Base-by-base conservation (phyloP, 257 asterid genomes). In the Rubia yunnanensis region DNA sequence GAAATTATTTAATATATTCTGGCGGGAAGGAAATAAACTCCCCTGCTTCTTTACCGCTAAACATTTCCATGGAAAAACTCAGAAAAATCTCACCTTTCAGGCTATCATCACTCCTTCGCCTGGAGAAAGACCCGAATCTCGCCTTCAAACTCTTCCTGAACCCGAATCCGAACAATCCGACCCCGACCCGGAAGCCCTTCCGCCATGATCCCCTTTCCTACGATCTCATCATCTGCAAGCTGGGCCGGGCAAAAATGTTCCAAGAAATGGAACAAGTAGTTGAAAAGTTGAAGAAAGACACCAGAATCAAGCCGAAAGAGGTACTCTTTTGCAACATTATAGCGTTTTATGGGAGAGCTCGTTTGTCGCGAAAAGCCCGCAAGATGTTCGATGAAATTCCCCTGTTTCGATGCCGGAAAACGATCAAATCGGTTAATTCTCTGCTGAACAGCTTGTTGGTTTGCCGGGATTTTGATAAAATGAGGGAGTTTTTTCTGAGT, bases 71-170 rank as follows among this genome's bases (percentile, higher is more conserved):
- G 95, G 85, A 77, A 76, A 84, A 75, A 73, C 65, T 80, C 68
- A 75, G 72, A 60, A 75, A 57, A 26, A 59, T 84, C 60, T 90
- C 95, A 3, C 84, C 96, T 13, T 88, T 90, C 81, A 66, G 88
- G 56, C 88, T 90, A 61, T 81, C 88, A 38, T 84, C 91, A 60
- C 88, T 88, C 61, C 85, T 90, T 68, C 96, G 91, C 70, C 84
- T 73, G 44, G 82, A 84, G 63, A 88, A 81, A 34, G 95, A 88
- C 62, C 95, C 92, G 3, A 79, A 70, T 32, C 58, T 68, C 30
- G 96, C 97, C 32, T 77, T 90, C 67, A 68, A 80, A n/a, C 96
- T 86, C 77, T 86, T 90, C 83, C 88, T 85, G 35, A 80, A 83
- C 60, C 92, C 96, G 10, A 74, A 78, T 44, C 83, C 73, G 27